A percentile compares a stretch with the other conserved stretches of the same genome.
These are phyloP conservation scores for Prunus yedoensis DNA, from an alignment of 331 rosid genomes.

Conservation along the genomic window DNA sequence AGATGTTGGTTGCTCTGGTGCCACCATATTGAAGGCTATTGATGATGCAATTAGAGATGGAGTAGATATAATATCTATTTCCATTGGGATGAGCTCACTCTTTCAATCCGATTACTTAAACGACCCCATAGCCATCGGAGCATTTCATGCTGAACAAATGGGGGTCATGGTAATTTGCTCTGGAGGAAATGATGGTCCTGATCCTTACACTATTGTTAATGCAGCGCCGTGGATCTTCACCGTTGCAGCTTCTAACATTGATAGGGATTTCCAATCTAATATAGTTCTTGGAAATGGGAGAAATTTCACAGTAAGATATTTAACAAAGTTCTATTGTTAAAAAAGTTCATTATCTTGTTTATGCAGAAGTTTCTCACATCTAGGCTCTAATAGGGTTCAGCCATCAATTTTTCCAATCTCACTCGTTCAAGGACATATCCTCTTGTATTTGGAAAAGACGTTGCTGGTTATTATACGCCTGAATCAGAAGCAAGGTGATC, in stretches of 20 bases:
- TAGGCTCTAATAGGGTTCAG: constrained; percentile 53
- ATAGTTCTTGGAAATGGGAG: constrained; percentile 73
- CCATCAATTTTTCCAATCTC: constrained; percentile 73
- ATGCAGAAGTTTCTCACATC: neutral
- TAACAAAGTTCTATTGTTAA: neutral
- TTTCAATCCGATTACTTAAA: constrained; percentile 61
- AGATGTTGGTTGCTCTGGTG: constrained; percentile 70
- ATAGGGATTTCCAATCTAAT: constrained; percentile 68
- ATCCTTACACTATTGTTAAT: constrained; percentile 66
- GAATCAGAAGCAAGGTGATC: constrained; percentile 81
- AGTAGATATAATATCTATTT: constrained; percentile 84
- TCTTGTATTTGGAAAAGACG: constrained; percentile 66
- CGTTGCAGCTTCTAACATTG: constrained; percentile 89
- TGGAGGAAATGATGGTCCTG: constrained; percentile 92
- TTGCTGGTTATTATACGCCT: constrained; percentile 65
- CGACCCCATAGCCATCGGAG: constrained; percentile 91
- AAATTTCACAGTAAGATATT: constrained; percentile 45
- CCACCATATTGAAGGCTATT: constrained; percentile 71
- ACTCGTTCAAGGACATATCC: constrained; percentile 53
- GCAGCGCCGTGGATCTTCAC: constrained; percentile 96
- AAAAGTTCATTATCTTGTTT: neutral
- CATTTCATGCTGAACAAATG: constrained; percentile 81
- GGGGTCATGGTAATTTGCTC: constrained; percentile 90
- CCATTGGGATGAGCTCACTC: constrained; percentile 70
- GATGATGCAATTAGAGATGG: constrained; percentile 90